Percentiles rank a stretch among this genome's conserved stretches.
Evolutionary conservation across 2,329 filamentous ascomycete species (phyloP).

Genomic region (Blastomyces silverae): DNA sequence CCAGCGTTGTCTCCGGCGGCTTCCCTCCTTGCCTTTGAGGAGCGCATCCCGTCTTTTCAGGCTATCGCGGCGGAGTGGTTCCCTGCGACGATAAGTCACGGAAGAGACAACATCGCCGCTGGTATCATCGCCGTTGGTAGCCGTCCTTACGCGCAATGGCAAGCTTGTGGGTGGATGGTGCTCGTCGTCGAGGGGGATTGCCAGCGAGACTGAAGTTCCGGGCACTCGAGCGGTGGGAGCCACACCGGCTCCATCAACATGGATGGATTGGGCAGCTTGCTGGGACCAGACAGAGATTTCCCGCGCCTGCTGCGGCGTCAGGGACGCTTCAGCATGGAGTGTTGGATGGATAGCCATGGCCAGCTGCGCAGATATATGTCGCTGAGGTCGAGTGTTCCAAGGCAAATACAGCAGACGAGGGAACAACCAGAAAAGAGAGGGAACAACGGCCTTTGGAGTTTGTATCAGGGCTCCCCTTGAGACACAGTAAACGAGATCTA

Average conservation of each 20-base stretch:
- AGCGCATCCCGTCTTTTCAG: slow-evolving; percentile 64
- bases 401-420: not conserved
- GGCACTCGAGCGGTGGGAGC: not conserved
- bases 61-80: slow-evolving; percentile 37
- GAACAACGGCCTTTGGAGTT: not conserved
- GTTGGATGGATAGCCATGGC: slow-evolving; percentile 41
- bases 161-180: slow-evolving; percentile 27
- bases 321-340: slow-evolving; percentile 26
- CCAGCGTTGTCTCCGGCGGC: slow-evolving; percentile 77
- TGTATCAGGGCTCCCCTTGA: not conserved
- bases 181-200: slow-evolving; percentile 67
- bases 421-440: not conserved
- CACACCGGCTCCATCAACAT: slow-evolving; percentile 25
- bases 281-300: slow-evolving; percentile 64
- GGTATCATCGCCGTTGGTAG: slow-evolving; percentile 5
- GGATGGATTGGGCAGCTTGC: slow-evolving; percentile 37
- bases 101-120: not conserved
- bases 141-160: slow-evolving; percentile 23
- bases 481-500: not conserved
- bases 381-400: not conserved
- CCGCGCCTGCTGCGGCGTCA: slow-evolving; percentile 40
- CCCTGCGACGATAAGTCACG: slow-evolving; percentile 19
- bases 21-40: slow-evolving; percentile 86
- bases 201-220: slow-evolving; percentile 51
- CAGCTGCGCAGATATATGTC: not conserved